Evolutionary conservation across 2,329 filamentous ascomycete genomes (phyloP).

Genomic region (Neonectria sp.): DNA sequence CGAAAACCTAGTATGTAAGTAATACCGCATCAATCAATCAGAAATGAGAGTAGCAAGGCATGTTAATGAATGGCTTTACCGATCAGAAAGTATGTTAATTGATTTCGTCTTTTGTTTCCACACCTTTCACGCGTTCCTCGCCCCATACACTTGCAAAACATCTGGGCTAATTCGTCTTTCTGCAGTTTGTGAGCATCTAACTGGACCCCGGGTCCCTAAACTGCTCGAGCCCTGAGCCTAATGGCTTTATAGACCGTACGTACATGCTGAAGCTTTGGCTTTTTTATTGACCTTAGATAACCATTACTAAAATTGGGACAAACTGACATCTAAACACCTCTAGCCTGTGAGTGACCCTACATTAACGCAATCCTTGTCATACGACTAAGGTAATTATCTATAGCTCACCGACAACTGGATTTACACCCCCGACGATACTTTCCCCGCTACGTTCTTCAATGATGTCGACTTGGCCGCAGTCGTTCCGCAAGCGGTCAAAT

Average conservation of each 20-base stretch:
- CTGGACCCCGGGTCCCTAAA: neutral
- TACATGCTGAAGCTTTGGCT: neutral
- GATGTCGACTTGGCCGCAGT: neutral
- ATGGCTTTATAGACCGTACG: conserved; percentile 14
- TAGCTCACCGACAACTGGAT: conserved; percentile 17
- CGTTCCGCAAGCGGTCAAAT: neutral
- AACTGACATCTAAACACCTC: conserved; percentile 1
- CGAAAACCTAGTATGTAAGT: conserved; percentile 10
- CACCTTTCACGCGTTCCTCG: neutral
- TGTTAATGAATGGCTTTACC: neutral
- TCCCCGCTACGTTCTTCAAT: neutral
- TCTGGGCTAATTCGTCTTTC: conserved; percentile 6
- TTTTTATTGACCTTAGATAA: neutral
- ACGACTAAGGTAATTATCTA: neutral
- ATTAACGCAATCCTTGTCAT: neutral
- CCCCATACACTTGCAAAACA: neutral
- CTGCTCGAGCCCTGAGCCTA: neutral
- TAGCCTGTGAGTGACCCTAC: neutral
- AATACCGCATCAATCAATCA: conserved; percentile 1
- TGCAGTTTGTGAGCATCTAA: conserved; percentile 14
- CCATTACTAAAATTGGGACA: neutral
- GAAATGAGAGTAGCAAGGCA: neutral
- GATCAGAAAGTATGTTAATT: conserved; percentile 8
- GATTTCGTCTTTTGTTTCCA: neutral
- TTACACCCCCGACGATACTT: conserved; percentile 10